These are phyloP conservation scores for Suillus subalutaceus DNA, from an alignment of 768 basidiomycete species.

Conservation along the genomic window DNA sequence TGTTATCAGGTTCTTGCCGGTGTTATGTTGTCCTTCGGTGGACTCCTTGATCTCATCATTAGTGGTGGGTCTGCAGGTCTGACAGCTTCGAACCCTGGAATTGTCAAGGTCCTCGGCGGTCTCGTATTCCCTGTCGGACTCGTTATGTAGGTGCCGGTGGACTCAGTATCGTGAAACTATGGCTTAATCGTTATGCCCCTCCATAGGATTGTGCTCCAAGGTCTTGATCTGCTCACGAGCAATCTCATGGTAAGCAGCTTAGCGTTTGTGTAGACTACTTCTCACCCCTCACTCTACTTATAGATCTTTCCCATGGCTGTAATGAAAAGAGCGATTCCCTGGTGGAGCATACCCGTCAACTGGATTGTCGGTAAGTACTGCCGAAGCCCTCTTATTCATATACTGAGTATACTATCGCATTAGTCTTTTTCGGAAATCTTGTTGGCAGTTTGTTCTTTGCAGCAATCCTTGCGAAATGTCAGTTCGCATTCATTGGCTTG, in stretches of 20 bases:
- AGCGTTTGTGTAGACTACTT: neutral
- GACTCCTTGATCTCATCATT: slow-evolving; percentile 61
- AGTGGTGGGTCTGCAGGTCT: slow-evolving; percentile 60
- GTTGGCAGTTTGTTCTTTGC: slow-evolving; percentile 72
- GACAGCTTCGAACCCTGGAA: slow-evolving; percentile 58
- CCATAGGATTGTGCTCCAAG: slow-evolving; percentile 71
- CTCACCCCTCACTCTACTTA: slow-evolving; percentile 8
- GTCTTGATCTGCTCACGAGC: slow-evolving; percentile 71
- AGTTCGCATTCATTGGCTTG: slow-evolving; percentile 22
- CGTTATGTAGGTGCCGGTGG: slow-evolving; percentile 56
- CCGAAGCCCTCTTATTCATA: neutral
- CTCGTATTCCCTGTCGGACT: slow-evolving; percentile 79
- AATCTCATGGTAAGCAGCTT: slow-evolving; percentile 65
- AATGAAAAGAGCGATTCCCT: slow-evolving; percentile 61
- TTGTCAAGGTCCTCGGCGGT: slow-evolving; percentile 66
- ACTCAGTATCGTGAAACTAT: neutral
- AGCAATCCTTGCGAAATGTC: slow-evolving; percentile 67
- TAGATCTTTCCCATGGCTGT: slow-evolving; percentile 74
- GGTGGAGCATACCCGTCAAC: slow-evolving; percentile 71
- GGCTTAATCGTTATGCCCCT: slow-evolving; percentile 3
- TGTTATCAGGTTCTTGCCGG: slow-evolving; percentile 65
- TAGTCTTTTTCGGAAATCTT: slow-evolving; percentile 72
- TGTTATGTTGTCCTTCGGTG: slow-evolving; percentile 76
- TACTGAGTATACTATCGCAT: slow-evolving; percentile 12
- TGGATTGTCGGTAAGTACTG: slow-evolving; percentile 62